Percentiles rank a stretch among this genome's conserved stretches.
Evolutionary conservation across 768 basidiomycete genomes (phyloP).

Genomic region (Phanerochaete carnosa): DNA sequence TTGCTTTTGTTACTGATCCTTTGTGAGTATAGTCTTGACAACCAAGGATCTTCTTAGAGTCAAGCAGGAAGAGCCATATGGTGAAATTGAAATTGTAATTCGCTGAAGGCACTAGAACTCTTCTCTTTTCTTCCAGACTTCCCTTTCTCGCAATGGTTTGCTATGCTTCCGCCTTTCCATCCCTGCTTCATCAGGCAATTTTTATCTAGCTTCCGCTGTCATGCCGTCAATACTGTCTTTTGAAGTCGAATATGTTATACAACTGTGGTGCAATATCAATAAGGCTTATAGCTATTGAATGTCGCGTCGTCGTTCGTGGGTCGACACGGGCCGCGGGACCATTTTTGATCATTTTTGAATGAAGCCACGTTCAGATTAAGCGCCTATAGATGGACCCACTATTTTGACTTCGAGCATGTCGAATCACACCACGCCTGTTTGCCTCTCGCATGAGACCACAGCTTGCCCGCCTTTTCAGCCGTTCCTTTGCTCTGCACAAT

Average conservation of each 20-base stretch:
- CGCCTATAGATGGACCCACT: slow-evolving; percentile 3
- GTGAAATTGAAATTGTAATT: slow-evolving; percentile 42
- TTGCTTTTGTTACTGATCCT: neutral
- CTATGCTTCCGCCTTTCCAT: too few relatives aligned
- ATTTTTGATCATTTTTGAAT: too few relatives aligned
- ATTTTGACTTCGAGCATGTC: neutral
- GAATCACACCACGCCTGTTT: slow-evolving; percentile 7
- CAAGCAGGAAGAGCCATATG: slow-evolving; percentile 60
- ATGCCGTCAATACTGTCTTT: too few relatives aligned
- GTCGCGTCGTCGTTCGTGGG: neutral
- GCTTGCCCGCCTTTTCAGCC: slow-evolving; percentile 6
- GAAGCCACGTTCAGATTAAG: neutral
- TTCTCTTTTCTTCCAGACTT: too few relatives aligned
- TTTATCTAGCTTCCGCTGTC: too few relatives aligned
- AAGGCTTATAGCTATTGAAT: neutral
- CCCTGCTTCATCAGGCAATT: too few relatives aligned
- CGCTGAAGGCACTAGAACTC: neutral
- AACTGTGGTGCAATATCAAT: neutral
- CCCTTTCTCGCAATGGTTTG: too few relatives aligned
- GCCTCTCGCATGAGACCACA: slow-evolving; percentile 12
- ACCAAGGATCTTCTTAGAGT: slow-evolving; percentile 71
- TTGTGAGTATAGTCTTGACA: slow-evolving; percentile 53
- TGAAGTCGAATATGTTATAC: too few relatives aligned
- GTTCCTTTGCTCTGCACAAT: slow-evolving; percentile 3
- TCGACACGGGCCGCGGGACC: neutral